A percentile compares a stretch with the other conserved stretches of the same genome.
These are phyloP conservation scores for Silene noctiflora DNA, from an alignment of 179 eudicot species.

Conservation along the genomic window DNA sequence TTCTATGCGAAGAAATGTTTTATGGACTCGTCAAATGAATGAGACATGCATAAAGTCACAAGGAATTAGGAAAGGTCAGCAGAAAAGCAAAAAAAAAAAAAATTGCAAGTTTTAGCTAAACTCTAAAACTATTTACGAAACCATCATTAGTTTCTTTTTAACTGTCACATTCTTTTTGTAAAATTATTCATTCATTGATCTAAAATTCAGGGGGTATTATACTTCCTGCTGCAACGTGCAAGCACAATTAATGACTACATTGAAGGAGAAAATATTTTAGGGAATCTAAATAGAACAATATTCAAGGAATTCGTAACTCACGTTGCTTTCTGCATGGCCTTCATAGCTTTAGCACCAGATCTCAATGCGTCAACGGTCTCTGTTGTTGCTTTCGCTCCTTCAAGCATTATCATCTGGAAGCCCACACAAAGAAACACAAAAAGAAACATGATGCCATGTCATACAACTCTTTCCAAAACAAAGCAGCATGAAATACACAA, in stretches of 20 bases:
- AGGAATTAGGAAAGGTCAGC: not conserved
- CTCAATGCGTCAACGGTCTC: slow-evolving; percentile 88
- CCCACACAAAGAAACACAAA: slow-evolving; percentile 6
- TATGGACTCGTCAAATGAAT: slow-evolving; percentile 1
- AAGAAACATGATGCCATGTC: not conserved
- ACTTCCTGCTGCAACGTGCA: not conserved
- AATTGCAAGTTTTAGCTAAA: not conserved
- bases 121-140: not conserved
- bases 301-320: slow-evolving; percentile 34
- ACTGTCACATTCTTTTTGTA: not conserved
- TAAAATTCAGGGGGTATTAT: not conserved
- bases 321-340: slow-evolving; percentile 91
- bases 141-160: not conserved
- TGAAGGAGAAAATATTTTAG: not conserved
- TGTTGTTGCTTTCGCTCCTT: slow-evolving; percentile 88
- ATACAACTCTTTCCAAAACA: not conserved
- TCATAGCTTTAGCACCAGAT: slow-evolving; percentile 92
- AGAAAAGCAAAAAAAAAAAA: not conserved
- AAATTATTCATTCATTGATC: not conserved
- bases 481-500: not conserved
- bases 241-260: not conserved
- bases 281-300: not conserved
- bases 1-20: not conserved
- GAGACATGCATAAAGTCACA: not conserved
- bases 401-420: slow-evolving; percentile 77